phyloP scores from a whole-genome alignment of 2,329 filamentous ascomycete genomes.

The Fusarium paranaense region DNA sequence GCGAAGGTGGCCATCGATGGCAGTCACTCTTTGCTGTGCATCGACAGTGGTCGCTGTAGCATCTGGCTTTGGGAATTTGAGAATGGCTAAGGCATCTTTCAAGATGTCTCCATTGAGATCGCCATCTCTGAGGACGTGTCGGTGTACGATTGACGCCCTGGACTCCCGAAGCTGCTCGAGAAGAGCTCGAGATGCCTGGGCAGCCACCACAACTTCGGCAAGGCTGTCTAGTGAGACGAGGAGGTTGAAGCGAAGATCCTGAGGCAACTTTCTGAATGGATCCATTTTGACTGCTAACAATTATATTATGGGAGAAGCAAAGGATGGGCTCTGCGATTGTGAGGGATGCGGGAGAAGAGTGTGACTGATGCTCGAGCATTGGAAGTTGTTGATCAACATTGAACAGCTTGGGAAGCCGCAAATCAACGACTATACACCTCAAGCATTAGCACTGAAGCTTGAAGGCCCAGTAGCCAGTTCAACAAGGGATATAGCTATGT shows the following conservation, averaged over 20 bases:
- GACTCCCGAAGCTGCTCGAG: neutral
- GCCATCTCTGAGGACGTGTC: neutral
- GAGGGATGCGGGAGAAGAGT: neutral
- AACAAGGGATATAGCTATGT: neutral
- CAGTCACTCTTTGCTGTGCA: neutral
- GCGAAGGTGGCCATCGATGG: neutral
- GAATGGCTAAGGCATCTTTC: conserved; percentile 3
- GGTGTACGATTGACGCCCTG: conserved; percentile 3
- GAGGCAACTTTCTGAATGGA: neutral
- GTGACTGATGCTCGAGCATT: neutral
- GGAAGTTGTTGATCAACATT: neutral
- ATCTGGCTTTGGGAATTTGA: neutral
- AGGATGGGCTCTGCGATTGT: neutral
- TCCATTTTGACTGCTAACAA: neutral
- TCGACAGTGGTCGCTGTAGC: neutral
- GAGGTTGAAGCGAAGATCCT: neutral
- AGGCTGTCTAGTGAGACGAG: neutral
- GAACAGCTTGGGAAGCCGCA: neutral
- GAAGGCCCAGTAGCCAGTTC: too few species aligned
- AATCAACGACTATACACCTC: neutral
- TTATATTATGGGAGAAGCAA: neutral
- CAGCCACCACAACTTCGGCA: neutral
- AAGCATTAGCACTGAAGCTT: neutral
- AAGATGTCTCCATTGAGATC: neutral
- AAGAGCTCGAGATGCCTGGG: neutral